Conservation (phyloP, 345 rosid species). For the Gossypium longicalyx region DNA sequence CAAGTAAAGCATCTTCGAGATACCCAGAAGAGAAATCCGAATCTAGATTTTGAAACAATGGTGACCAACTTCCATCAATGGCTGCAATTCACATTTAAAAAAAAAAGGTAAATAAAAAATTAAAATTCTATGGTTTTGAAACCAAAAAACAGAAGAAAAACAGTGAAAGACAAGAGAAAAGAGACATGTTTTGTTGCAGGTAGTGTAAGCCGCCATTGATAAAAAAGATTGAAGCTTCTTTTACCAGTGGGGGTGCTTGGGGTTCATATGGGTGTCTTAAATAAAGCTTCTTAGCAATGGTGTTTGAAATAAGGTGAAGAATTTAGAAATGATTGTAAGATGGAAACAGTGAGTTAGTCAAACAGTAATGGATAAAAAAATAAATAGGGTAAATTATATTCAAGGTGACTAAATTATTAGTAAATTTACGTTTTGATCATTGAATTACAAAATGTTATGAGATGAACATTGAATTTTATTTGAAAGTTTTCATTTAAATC, state of each 20-base stretch:
- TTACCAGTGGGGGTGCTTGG: constrained; percentile 25
- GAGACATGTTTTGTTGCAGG: constrained; percentile 44
- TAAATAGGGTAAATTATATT: no score
- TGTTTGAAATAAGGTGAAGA: no score
- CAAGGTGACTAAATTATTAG: no score
- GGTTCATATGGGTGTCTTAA: constrained; percentile 6
- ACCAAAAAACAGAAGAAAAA: neutral
- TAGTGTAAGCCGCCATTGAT: constrained; percentile 22
- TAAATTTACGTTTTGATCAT: fast-evolving
- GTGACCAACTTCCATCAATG: constrained; percentile 35
- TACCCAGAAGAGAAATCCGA: constrained; percentile 77
- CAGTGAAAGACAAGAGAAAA: constrained; percentile 17
- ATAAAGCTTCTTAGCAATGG: neutral
- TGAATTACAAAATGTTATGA: no score
- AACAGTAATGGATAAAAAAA: no score
- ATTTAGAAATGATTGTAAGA: no score
- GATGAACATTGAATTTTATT: no score
- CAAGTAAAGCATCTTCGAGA: constrained; percentile 75
- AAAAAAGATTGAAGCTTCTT: constrained; percentile 37
- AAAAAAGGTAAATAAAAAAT: neutral
- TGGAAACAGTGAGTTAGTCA: no score
- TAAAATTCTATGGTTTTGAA: neutral
- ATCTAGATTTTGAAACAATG: constrained; percentile 36
- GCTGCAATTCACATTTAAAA: constrained; percentile 27
- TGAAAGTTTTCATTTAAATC: no score